phyloP scores from a whole-genome alignment of 2,329 filamentous ascomycete genomes.

The Fusarium torreyae region DNA sequence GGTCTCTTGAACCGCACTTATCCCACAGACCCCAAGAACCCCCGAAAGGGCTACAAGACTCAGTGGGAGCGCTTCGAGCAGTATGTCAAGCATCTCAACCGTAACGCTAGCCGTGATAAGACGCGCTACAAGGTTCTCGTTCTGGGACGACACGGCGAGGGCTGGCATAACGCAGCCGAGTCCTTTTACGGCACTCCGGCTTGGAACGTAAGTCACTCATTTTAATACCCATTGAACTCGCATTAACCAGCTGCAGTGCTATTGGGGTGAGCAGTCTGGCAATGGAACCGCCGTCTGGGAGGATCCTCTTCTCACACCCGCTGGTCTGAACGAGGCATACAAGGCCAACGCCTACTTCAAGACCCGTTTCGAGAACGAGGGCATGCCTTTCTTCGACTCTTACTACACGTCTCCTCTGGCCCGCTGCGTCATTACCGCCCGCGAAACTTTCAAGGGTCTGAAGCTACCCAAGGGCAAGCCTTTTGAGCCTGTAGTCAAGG shows the following conservation, averaged over 20 bases:
- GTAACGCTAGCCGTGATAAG: constrained; percentile 57
- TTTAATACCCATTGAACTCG: fast-evolving
- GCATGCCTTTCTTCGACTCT: constrained; percentile 72
- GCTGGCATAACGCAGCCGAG: constrained; percentile 75
- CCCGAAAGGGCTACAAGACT: constrained; percentile 60
- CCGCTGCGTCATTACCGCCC: constrained; percentile 74
- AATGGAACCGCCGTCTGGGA: constrained; percentile 75
- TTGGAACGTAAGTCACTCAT: constrained; percentile 71
- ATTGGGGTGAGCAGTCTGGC: constrained; percentile 76
- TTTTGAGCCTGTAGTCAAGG: constrained; percentile 74
- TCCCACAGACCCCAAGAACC: constrained; percentile 64
- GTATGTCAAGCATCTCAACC: constrained; percentile 71
- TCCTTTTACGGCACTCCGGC: constrained; percentile 76
- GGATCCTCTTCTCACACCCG: constrained; percentile 73
- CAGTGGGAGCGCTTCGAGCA: constrained; percentile 76
- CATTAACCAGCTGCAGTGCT: constrained; percentile 61
- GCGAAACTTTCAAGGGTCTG: constrained; percentile 71
- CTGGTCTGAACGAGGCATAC: constrained; percentile 70
- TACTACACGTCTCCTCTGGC: constrained; percentile 77
- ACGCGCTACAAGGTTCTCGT: constrained; percentile 76
- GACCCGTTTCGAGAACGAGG: constrained; percentile 64
- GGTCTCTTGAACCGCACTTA: constrained; percentile 76
- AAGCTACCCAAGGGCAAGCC: constrained; percentile 64
- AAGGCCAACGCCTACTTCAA: constrained; percentile 73
- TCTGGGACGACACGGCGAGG: constrained; percentile 79